Base-by-base conservation (phyloP, 345 rosid genomes). In the Camelina sativa region DNA sequence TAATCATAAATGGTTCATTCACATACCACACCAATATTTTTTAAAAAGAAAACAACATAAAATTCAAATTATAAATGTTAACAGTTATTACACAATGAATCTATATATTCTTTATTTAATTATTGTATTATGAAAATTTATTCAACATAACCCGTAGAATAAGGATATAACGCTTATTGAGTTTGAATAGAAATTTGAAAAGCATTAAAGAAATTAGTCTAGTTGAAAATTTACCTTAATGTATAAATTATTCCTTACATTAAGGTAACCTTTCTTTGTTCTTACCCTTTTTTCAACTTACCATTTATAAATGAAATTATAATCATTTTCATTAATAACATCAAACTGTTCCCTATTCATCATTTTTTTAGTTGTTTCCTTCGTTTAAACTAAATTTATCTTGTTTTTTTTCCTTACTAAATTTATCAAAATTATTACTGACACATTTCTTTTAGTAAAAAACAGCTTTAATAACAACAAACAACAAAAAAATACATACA, bases 361-460 rank as follows among this genome's bases (percentile, higher is more conserved):
- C 9, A 47, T n/a, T 9, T 47, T 47, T n/a, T 7, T n/a, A 6
- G 37, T 16, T 3, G 7, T 6, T 47, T n/a, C 13, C 19, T 8
- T 17, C 5, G 4, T 25, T 25, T 25, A 25, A 25, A 28, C 30
- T 28, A 28, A 28, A 28, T 28, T 28, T 28, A 28, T 4, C 28
- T 34, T 7, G 37, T 8, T 34, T 12, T 62, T 23, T 1, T 23
- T 23, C 25, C 25, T 25, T 28, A 28, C 30, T 28, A 28, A 25
- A 3, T 25, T 25, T 25, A 25, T 4, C 41, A 50, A 37, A 30
- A 50, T 71, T 35, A 62, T 62, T 62, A 62, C 76, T 52, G 62
- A 62, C 54, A 61, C 47, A 28, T 44, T 58, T 37, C 40, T 15
- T 22, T 17, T 25, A n/a, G 5, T 16, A 13, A 44, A 58, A 32